These are phyloP conservation scores for Sporothrix humicola DNA, from an alignment of 2,329 filamentous ascomycete species.

Conservation along the genomic window DNA sequence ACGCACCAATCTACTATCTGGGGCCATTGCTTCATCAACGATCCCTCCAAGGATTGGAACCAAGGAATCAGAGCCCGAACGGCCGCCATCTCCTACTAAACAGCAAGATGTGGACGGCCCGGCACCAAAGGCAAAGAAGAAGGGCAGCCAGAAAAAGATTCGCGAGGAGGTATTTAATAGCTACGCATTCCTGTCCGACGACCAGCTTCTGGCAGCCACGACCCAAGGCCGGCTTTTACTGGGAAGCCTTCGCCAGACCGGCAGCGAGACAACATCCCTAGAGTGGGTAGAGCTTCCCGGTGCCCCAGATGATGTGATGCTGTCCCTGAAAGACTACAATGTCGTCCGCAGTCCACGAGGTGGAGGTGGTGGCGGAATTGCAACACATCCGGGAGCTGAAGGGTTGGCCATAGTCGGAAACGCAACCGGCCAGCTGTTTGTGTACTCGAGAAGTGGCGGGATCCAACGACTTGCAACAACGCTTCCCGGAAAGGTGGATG, in stretches of 20 bases:
- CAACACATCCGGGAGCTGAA: slow-evolving; percentile 37
- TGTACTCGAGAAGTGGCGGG: slow-evolving; percentile 46
- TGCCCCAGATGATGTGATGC: slow-evolving; percentile 44
- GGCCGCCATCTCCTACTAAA: neutral
- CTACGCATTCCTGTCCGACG: slow-evolving; percentile 74
- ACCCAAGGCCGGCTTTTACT: slow-evolving; percentile 37
- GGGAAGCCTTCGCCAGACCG: slow-evolving; percentile 28
- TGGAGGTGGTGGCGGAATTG: slow-evolving; percentile 30
- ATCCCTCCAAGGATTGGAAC: neutral
- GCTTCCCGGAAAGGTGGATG: slow-evolving; percentile 57
- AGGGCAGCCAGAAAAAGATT: slow-evolving; percentile 20
- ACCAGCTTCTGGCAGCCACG: slow-evolving; percentile 67
- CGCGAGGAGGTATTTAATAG: slow-evolving; percentile 39
- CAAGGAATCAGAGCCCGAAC: neutral
- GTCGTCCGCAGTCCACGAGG: slow-evolving; percentile 49
- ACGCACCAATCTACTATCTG: neutral
- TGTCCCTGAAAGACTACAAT: slow-evolving; percentile 55
- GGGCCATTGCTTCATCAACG: slow-evolving; percentile 12
- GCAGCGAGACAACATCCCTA: slow-evolving; percentile 21
- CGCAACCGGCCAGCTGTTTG: slow-evolving; percentile 55
- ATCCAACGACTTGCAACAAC: slow-evolving; percentile 43
- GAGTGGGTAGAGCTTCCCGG: slow-evolving; percentile 53
- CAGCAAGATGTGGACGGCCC: neutral
- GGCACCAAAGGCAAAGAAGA: neutral
- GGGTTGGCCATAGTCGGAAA: slow-evolving; percentile 57